These are phyloP conservation scores for Metschnikowia bowlesiae DNA, from an alignment of 805 yeast species.

Conservation along the genomic window DNA sequence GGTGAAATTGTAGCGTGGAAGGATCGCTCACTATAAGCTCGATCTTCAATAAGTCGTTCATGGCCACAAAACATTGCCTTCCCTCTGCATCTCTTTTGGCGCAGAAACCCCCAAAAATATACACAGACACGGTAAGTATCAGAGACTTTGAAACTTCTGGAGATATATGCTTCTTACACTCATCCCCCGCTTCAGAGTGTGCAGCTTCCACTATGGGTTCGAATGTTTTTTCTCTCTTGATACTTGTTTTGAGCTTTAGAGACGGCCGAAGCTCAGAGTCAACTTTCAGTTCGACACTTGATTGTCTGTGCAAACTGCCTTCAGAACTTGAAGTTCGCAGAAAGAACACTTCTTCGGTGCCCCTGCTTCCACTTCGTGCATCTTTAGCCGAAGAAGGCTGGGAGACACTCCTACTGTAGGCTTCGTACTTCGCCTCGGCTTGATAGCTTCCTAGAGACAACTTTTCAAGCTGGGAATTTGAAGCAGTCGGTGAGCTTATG, in stretches of 20 bases:
- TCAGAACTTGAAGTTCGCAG: neutral
- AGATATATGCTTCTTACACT: conserved; percentile 4
- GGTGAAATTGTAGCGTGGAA: conserved; percentile 14
- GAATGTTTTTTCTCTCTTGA: neutral
- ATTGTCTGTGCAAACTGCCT: neutral
- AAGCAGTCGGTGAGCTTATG: neutral
- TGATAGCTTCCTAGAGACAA: neutral
- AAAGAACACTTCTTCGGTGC: neutral
- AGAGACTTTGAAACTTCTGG: conserved; percentile 14
- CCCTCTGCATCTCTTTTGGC: conserved; percentile 12
- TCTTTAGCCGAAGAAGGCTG: conserved; percentile 3
- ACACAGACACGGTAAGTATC: conserved; percentile 24
- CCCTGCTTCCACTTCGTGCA: conserved; percentile 1
- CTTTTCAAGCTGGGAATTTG: neutral
- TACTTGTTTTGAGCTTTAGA: neutral
- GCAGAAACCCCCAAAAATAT: conserved; percentile 39
- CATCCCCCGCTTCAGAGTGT: conserved; percentile 3
- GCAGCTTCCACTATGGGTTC: neutral
- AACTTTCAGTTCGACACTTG: neutral
- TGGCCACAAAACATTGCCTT: conserved; percentile 23
- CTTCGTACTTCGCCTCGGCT: neutral
- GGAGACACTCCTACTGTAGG: neutral
- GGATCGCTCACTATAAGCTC: conserved; percentile 26
- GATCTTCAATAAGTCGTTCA: conserved; percentile 32
- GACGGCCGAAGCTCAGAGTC: neutral